phyloP scores from a whole-genome alignment of 139 green algal species.

The Yamagishiella unicocca region DNA sequence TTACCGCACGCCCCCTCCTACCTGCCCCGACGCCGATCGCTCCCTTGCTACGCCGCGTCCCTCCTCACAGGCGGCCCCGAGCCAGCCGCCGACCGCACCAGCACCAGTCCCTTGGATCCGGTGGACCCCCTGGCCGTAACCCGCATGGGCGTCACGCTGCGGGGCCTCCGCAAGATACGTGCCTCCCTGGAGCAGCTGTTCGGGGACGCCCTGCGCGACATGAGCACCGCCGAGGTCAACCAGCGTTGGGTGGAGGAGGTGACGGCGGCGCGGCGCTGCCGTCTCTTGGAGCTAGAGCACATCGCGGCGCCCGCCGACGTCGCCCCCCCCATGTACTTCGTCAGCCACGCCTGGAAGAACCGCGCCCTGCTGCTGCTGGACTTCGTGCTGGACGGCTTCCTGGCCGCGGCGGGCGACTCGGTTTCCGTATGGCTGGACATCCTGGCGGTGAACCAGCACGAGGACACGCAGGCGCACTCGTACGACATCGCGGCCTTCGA shows the following conservation, averaged over 20 bases:
- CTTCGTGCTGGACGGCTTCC: not conserved
- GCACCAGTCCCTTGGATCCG: too few relatives aligned
- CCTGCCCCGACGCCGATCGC: too few relatives aligned
- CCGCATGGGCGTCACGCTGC: conserved; percentile 27
- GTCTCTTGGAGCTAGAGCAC: not conserved
- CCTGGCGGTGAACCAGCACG: conserved; percentile 52
- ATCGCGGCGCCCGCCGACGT: not conserved
- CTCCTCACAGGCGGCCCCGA: too few relatives aligned
- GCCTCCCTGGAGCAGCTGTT: not conserved
- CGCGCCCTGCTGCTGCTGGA: not conserved
- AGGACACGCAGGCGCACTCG: not conserved
- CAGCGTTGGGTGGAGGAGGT: not conserved
- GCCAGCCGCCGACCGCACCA: too few relatives aligned
- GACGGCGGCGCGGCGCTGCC: not conserved
- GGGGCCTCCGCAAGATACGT: conserved; percentile 8
- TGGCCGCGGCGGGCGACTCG: not conserved
- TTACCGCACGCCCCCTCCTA: too few relatives aligned
- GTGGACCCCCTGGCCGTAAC: conserved; percentile 8
- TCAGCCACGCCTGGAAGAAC: conserved; percentile 37
- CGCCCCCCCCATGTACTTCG: not conserved
- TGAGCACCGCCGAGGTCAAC: not conserved
- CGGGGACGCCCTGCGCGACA: not conserved
- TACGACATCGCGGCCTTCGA: not conserved
- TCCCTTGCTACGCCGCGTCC: too few relatives aligned
- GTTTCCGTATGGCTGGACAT: conserved; percentile 44